Conservation (phyloP, 1,284 basidiomycete genomes). For the Pseudozyma tsukubaensis region DNA sequence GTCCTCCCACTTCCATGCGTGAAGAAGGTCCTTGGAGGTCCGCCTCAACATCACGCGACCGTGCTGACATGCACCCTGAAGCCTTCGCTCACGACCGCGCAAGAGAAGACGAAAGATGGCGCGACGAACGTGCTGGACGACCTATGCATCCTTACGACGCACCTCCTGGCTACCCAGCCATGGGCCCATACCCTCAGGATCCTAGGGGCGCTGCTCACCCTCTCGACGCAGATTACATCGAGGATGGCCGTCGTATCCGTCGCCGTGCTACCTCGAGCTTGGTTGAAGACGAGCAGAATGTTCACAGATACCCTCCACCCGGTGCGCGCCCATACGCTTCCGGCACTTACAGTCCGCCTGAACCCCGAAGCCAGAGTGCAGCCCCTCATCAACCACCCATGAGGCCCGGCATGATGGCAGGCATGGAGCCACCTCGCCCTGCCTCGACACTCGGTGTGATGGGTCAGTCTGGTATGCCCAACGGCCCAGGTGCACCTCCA, state of each 20-base stretch:
- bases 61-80: conserved; percentile 16
- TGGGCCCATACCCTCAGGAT: conserved; percentile 15
- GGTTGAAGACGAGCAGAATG: conserved; percentile 19
- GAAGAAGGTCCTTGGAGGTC: conserved; percentile 28
- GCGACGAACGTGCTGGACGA: conserved; percentile 20
- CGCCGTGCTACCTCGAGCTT: conserved; percentile 21
- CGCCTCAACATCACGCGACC: conserved; percentile 11
- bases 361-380: conserved; percentile 21
- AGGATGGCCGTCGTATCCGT: conserved; percentile 30
- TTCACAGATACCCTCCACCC: conserved; percentile 20
- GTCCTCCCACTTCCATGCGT: conserved; percentile 12
- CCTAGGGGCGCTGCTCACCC: conserved; percentile 10
- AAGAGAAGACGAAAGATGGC: conserved; percentile 32
- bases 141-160: conserved; percentile 22
- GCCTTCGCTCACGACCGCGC: conserved; percentile 22
- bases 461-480: conserved; percentile 1
- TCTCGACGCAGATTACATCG: conserved; percentile 18
- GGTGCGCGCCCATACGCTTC: conserved; percentile 20
- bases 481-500: not conserved
- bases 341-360: conserved; percentile 38
- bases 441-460: conserved; percentile 26
- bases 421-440: conserved; percentile 43
- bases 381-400: conserved; percentile 14
- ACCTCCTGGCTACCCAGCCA: conserved; percentile 6
- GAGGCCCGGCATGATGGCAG: conserved; percentile 25